A percentile compares a stretch with the other conserved stretches of the same genome.
phyloP scores from a whole-genome alignment of 2,329 filamentous ascomycete genomes.

The Cordyceps cateniannulata region DNA sequence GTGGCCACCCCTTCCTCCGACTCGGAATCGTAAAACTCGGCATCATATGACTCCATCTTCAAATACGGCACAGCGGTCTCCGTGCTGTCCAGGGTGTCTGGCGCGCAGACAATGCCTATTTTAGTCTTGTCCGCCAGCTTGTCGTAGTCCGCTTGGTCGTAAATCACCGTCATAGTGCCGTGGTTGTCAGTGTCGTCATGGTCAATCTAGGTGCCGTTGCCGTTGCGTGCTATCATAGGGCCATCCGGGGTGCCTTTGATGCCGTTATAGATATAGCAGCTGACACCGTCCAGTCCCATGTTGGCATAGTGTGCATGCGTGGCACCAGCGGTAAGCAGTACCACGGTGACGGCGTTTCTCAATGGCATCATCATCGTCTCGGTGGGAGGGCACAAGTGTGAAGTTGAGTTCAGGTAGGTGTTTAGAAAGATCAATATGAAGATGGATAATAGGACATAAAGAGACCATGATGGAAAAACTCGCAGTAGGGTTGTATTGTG shows the following conservation, averaged over 20 bases:
- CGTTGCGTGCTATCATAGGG: background rate
- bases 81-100: too few relatives aligned
- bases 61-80: too few relatives aligned
- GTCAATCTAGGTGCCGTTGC: background rate
- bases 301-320: background rate
- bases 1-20: too few relatives aligned
- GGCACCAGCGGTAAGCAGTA: background rate
- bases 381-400: background rate
- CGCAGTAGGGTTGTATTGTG: background rate
- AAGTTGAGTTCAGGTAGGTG: background rate
- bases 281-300: background rate
- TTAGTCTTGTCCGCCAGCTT: background rate
- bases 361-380: background rate
- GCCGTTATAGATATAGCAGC: background rate
- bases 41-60: too few relatives aligned
- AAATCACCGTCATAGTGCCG: background rate
- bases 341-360: background rate
- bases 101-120: too few relatives aligned
- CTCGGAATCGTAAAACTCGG: too few relatives aligned
- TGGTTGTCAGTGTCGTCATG: background rate
- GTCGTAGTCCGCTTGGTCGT: too few relatives aligned
- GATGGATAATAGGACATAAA: background rate
- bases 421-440: background rate
- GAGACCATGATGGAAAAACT: background rate
- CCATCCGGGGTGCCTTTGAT: background rate